phyloP scores from a whole-genome alignment of 176 grass and related monocot genomes.

The Oryza glumipatula region DNA sequence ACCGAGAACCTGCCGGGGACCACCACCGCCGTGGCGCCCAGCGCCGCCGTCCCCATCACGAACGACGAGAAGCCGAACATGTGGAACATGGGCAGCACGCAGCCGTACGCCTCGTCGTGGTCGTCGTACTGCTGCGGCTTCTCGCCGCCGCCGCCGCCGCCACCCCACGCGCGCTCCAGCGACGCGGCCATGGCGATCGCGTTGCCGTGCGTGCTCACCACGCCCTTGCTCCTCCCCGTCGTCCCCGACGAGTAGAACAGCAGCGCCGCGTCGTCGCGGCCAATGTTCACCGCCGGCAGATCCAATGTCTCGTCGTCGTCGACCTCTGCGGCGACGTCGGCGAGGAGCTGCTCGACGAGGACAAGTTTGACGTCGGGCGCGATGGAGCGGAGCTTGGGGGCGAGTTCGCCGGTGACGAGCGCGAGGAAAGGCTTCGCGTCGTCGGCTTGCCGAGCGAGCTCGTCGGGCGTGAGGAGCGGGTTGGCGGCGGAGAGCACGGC shows the following conservation, averaged over 20 bases:
- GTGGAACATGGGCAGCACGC: conserved; percentile 59
- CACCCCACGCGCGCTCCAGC: conserved; percentile 33
- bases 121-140: not conserved
- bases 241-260: conserved; percentile 70
- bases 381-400: conserved; percentile 31
- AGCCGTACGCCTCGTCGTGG: conserved; percentile 43
- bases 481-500: conserved; percentile 56
- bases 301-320: not conserved
- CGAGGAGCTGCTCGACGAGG: conserved; percentile 49
- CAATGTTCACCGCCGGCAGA: not conserved
- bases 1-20: conserved; percentile 24
- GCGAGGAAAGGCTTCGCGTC: conserved; percentile 45
- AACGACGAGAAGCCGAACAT: conserved; percentile 64
- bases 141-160: not conserved
- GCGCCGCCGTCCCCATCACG: conserved; percentile 36
- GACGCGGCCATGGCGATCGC: conserved; percentile 27
- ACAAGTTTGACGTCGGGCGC: not conserved
- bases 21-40: conserved; percentile 47
- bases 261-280: conserved; percentile 24
- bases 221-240: conserved; percentile 67
- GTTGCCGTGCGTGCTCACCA: conserved; percentile 57
- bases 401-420: conserved; percentile 41
- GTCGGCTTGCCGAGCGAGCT: conserved; percentile 38
- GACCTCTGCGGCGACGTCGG: not conserved
- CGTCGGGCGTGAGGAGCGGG: conserved; percentile 44